Conservation (phyloP, 2,329 filamentous ascomycete species). For the Trichophyton verrucosum region DNA sequence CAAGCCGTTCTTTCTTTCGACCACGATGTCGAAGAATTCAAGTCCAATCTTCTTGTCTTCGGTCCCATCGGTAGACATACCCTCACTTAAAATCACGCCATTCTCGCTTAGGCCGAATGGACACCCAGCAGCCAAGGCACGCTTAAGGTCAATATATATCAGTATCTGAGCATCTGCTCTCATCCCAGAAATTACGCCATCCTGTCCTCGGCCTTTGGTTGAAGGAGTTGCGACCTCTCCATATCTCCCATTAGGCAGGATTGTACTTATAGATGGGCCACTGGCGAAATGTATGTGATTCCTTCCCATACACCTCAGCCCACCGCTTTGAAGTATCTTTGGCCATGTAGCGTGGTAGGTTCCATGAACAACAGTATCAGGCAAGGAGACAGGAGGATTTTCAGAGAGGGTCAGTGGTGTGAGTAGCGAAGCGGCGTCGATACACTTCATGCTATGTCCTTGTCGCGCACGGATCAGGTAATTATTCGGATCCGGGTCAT, state of each 20-base stretch:
- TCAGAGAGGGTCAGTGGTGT: conserved; percentile 48
- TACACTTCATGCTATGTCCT: conserved; percentile 69
- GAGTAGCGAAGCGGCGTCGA: conserved; percentile 59
- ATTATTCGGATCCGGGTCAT: conserved; percentile 43
- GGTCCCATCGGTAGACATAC: conserved; percentile 35
- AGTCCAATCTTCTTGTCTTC: conserved; percentile 48
- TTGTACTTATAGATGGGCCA: conserved; percentile 45
- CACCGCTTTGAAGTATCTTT: conserved; percentile 60
- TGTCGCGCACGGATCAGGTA: conserved; percentile 93
- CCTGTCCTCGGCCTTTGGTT: conserved; percentile 14
- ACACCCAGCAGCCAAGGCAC: conserved; percentile 50
- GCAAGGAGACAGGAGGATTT: conserved; percentile 35
- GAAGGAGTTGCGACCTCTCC: conserved; percentile 12
- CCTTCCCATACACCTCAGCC: conserved; percentile 65
- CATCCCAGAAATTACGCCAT: conserved; percentile 64
- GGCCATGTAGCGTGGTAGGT: conserved; percentile 76
- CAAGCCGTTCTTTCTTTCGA: conserved; percentile 60
- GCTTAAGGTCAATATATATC: conserved; percentile 61
- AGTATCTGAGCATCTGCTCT: conserved; percentile 62
- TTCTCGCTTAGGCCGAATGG: conserved; percentile 72
- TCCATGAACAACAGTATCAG: conserved; percentile 64
- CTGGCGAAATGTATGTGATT: conserved; percentile 86
- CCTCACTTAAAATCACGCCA: conserved; percentile 54
- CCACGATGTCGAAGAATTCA: conserved; percentile 59
- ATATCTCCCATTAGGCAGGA: conserved; percentile 19